Evolutionary conservation across 2,329 filamentous ascomycete species (phyloP).

Genomic region (Allantophomopsis cytisporea): DNA sequence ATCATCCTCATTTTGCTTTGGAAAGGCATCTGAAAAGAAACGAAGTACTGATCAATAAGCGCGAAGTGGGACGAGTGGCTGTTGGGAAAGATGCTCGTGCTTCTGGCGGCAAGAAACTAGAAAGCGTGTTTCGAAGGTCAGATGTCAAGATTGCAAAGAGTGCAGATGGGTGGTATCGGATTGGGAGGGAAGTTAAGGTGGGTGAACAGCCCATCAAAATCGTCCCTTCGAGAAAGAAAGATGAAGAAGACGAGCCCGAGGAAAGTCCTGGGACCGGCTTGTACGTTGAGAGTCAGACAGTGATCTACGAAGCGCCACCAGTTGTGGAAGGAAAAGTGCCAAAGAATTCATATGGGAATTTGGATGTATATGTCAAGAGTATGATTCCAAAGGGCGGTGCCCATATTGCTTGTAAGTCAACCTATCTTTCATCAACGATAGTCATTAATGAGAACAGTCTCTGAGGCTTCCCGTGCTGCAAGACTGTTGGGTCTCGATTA

Average conservation of each 20-base stretch:
- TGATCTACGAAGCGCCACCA: constrained; percentile 61
- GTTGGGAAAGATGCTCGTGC: constrained; percentile 38
- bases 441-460: constrained; percentile 24
- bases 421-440: background rate
- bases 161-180: constrained; percentile 80
- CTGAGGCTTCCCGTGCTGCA: constrained; percentile 56
- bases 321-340: constrained; percentile 66
- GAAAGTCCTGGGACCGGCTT: constrained; percentile 39
- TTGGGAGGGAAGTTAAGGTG: constrained; percentile 66
- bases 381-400: constrained; percentile 79
- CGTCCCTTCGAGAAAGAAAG: constrained; percentile 33
- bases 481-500: constrained; percentile 69
- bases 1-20: constrained; percentile 72
- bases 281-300: constrained; percentile 52
- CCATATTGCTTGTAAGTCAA: constrained; percentile 46
- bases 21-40: constrained; percentile 74
- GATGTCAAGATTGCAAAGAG: constrained; percentile 71
- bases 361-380: constrained; percentile 81
- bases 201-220: constrained; percentile 77
- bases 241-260: constrained; percentile 25
- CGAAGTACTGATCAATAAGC: constrained; percentile 61
- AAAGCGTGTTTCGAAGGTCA: constrained; percentile 68
- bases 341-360: constrained; percentile 86
- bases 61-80: constrained; percentile 64
- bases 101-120: constrained; percentile 31